A percentile compares a stretch with the other conserved stretches of the same genome.
Evolutionary conservation across 345 rosid genomes (phyloP).

Genomic region (Triadica sebifera): DNA sequence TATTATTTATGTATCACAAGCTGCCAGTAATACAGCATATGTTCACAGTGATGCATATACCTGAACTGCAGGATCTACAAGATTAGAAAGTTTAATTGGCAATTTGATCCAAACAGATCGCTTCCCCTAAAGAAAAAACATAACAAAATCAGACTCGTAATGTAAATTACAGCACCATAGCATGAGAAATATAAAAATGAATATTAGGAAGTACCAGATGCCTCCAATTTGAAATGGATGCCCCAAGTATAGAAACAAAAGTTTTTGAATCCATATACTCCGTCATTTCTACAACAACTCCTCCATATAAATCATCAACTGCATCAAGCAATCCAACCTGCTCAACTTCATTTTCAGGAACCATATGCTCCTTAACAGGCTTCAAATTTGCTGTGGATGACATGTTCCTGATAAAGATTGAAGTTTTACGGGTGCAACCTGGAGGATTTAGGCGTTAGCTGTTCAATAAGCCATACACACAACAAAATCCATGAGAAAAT

Average conservation of each 20-base stretch:
- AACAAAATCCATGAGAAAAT: too few relatives aligned
- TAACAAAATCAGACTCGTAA: too few relatives aligned
- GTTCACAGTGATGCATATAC: slow-evolving; percentile 14
- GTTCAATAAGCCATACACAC: not conserved
- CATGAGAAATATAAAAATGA: not conserved
- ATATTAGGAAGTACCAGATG: slow-evolving; percentile 36
- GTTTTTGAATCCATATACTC: slow-evolving; percentile 40
- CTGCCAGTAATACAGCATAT: not conserved
- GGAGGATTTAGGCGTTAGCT: not conserved
- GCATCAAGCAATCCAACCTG: slow-evolving; percentile 34
- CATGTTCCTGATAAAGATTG: slow-evolving; percentile 14
- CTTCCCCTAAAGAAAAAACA: slow-evolving; percentile 49
- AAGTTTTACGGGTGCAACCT: slow-evolving; percentile 14
- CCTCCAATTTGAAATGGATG: slow-evolving; percentile 54
- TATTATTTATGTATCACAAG: not conserved
- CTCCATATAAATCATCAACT: slow-evolving; percentile 47
- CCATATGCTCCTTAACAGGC: slow-evolving; percentile 16
- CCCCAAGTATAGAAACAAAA: slow-evolving; percentile 46
- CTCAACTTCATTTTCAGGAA: slow-evolving; percentile 19
- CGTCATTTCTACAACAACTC: slow-evolving; percentile 45
- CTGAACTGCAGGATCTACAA: slow-evolving; percentile 50
- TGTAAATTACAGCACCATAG: not conserved
- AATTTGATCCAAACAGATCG: slow-evolving; percentile 72
- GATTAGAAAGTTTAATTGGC: slow-evolving; percentile 45
- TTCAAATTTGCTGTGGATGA: slow-evolving; percentile 19